Conservation (phyloP, 768 basidiomycete genomes). For the Rhizopogon sp. region DNA sequence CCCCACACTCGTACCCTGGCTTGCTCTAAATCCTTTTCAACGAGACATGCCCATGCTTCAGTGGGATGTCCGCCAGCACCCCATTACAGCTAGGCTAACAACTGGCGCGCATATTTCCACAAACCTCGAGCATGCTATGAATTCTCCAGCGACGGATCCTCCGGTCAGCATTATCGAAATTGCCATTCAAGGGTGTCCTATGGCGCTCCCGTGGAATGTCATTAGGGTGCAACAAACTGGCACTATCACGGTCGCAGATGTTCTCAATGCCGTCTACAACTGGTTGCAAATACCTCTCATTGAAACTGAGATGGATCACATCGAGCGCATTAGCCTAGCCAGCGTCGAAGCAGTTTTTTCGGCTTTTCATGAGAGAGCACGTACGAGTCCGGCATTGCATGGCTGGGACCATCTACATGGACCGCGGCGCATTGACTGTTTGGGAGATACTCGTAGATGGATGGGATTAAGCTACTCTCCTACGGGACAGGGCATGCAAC, state of each 20-base stretch:
- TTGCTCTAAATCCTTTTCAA: constrained; percentile 29
- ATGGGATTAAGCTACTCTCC: neutral
- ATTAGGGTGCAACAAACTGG: constrained; percentile 17
- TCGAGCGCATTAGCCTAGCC: constrained; percentile 12
- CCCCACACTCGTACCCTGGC: constrained; percentile 19
- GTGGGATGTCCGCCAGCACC: constrained; percentile 34
- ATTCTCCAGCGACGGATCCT: constrained; percentile 19
- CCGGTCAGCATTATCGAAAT: constrained; percentile 17
- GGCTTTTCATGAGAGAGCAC: constrained; percentile 32
- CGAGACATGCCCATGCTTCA: constrained; percentile 22
- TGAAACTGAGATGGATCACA: constrained; percentile 17
- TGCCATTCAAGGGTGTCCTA: constrained; percentile 15
- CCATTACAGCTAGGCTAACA: constrained; percentile 25
- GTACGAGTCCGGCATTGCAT: constrained; percentile 33
- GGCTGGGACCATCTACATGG: constrained; percentile 35
- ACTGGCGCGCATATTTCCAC: constrained; percentile 22
- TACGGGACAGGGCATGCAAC: neutral
- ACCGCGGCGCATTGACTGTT: constrained; percentile 44
- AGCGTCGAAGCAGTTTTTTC: constrained; percentile 17
- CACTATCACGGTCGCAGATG: constrained; percentile 41
- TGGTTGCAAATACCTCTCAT: constrained; percentile 45
- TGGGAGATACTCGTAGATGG: constrained; percentile 30
- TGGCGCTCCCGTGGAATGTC: constrained; percentile 31
- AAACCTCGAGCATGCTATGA: constrained; percentile 18
- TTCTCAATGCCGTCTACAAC: constrained; percentile 43